Conservation (phyloP, 2,329 filamentous ascomycete species). For the Aspergillus piperis region DNA sequence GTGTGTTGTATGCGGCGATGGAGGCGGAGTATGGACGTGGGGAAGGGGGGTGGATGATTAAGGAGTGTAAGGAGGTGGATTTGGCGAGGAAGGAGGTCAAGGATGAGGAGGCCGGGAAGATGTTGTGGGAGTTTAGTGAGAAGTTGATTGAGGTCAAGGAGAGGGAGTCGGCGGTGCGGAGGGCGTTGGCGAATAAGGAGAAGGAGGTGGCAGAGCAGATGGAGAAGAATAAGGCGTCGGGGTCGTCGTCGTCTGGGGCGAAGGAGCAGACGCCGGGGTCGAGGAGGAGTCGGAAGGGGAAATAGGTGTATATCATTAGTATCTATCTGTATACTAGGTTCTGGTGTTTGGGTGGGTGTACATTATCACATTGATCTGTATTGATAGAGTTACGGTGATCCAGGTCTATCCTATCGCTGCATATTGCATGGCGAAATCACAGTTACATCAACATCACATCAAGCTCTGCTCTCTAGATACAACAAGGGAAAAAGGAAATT, state of each 20-base stretch:
- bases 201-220: constrained; percentile 32
- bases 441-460: no score
- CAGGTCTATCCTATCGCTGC: not conserved
- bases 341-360: no score
- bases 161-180: constrained; percentile 70
- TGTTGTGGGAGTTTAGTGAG: constrained; percentile 87
- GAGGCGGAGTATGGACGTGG: constrained; percentile 69
- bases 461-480: not conserved
- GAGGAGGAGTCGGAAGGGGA: constrained; percentile 41
- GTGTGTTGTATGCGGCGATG: constrained; percentile 82
- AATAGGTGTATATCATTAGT: constrained; percentile 11
- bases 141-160: constrained; percentile 78
- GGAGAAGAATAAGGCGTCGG: constrained; percentile 17
- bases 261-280: constrained; percentile 41
- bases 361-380: no score
- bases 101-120: constrained; percentile 78
- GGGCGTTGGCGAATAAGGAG: constrained; percentile 60
- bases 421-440: not conserved
- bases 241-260: not conserved
- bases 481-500: constrained; percentile 33
- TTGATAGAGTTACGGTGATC: no score
- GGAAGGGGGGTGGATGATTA: constrained; percentile 71
- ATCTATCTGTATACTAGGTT: no score
- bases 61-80: constrained; percentile 80
- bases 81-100: constrained; percentile 71